These are phyloP conservation scores for Agrostemma githago DNA, from an alignment of 148 eudicot species.

Conservation along the genomic window DNA sequence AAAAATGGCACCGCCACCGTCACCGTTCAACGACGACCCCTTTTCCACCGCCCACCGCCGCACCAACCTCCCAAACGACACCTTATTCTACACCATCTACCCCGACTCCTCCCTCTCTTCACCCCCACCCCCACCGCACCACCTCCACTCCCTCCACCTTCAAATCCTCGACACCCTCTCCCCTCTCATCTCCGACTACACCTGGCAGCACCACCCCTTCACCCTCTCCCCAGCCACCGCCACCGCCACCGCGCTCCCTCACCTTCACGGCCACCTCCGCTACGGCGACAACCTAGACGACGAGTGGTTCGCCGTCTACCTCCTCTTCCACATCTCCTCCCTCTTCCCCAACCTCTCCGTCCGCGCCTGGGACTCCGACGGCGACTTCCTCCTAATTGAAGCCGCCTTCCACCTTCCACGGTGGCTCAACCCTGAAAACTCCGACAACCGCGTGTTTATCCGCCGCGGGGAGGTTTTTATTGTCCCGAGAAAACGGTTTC, in stretches of 20 bases:
- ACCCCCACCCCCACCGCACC: constrained; percentile 30
- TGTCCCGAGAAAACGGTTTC: constrained; percentile 32
- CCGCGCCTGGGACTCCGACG: constrained; percentile 65
- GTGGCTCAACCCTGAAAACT: constrained; percentile 63
- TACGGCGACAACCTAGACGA: constrained; percentile 86
- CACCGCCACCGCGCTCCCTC: constrained; percentile 33
- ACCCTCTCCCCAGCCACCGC: constrained; percentile 44
- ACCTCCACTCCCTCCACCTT: constrained; percentile 67
- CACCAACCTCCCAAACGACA: constrained; percentile 53
- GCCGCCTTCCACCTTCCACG: constrained; percentile 73
- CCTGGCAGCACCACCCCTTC: constrained; percentile 83
- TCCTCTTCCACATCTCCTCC: constrained; percentile 47
- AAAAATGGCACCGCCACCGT: neutral
- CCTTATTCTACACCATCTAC: constrained; percentile 69
- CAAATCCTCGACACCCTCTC: constrained; percentile 50
- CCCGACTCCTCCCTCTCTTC: constrained; percentile 33
- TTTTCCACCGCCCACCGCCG: constrained; percentile 36
- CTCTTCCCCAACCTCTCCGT: constrained; percentile 48
- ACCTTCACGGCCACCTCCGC: constrained; percentile 66
- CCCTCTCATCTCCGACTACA: constrained; percentile 55
- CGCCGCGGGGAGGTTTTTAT: constrained; percentile 45
- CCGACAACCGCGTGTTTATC: constrained; percentile 63
- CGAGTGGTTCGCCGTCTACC: constrained; percentile 88
- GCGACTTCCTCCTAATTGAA: constrained; percentile 79
- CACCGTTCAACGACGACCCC: constrained; percentile 21